Evolutionary conservation across 2,329 filamentous ascomycete species (phyloP).

Genomic region (Verticillium albo-atrum): DNA sequence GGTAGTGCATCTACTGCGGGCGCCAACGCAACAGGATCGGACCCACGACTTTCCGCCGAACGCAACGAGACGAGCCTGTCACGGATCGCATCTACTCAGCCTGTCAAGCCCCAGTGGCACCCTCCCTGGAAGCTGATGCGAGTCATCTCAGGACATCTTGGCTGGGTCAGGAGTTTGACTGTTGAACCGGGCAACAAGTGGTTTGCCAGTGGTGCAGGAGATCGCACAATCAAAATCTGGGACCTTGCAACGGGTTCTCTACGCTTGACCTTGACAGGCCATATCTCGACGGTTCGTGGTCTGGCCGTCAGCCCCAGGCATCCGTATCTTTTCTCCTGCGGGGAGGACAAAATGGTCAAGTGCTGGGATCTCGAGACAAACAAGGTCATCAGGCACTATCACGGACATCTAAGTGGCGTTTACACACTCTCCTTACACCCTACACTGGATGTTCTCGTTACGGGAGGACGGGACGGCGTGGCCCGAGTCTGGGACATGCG

Average conservation of each 20-base stretch:
- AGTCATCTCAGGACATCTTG: constrained; percentile 92
- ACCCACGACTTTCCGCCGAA: not conserved
- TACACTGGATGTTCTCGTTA: constrained; percentile 89
- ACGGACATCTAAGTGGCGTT: constrained; percentile 92
- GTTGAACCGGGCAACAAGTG: constrained; percentile 96
- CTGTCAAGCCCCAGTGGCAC: constrained; percentile 82
- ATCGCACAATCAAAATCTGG: constrained; percentile 98
- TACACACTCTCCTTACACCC: constrained; percentile 93
- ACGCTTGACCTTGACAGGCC: constrained; percentile 81
- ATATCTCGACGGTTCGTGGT: constrained; percentile 89
- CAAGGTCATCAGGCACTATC: constrained; percentile 96
- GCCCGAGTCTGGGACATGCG: constrained; percentile 98
- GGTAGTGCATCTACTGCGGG: not conserved
- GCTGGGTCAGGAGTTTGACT: constrained; percentile 86
- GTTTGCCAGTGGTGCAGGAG: constrained; percentile 94
- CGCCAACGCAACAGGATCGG: not conserved
- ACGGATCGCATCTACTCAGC: not conserved
- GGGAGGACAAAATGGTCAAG: constrained; percentile 99
- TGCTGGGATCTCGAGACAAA: constrained; percentile 99
- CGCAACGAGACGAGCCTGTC: not conserved
- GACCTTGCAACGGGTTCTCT: constrained; percentile 86
- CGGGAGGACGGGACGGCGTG: constrained; percentile 89
- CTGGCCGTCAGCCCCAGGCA: constrained; percentile 89
- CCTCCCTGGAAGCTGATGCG: constrained; percentile 97
- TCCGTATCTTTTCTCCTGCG: constrained; percentile 95